Conservation (phyloP, 345 rosid species). For the Lenwebbia sp. region DNA sequence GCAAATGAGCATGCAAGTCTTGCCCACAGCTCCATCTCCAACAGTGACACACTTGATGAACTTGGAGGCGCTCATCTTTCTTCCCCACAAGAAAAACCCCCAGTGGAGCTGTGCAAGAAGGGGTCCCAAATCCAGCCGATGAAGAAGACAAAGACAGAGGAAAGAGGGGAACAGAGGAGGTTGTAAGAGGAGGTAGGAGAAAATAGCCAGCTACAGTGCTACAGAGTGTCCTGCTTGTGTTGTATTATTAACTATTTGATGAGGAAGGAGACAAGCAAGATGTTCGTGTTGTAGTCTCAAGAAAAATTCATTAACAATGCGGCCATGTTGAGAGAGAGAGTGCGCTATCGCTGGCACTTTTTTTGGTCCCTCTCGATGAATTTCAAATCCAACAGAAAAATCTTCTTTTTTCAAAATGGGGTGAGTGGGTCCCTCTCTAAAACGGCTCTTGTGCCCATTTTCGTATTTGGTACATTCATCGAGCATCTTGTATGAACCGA, state of each 20-base stretch:
- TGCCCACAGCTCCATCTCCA: conserved; percentile 99
- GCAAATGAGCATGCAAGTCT: conserved; percentile 98
- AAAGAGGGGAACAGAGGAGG: background rate
- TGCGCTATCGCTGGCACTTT: background rate
- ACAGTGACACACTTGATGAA: conserved; percentile 99
- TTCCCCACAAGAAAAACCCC: background rate
- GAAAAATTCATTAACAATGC: background rate
- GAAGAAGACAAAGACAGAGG: background rate
- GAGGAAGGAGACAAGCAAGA: background rate
- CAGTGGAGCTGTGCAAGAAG: background rate
- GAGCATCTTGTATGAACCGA: background rate
- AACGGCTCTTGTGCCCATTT: background rate
- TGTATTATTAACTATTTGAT: background rate
- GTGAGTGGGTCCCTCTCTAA: background rate
- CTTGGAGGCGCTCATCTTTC: conserved; percentile 84
- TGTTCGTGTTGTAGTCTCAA: background rate
- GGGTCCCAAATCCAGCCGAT: background rate
- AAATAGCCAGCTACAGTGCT: background rate
- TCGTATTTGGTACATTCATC: background rate
- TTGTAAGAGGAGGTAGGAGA: background rate
- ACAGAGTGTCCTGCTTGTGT: background rate
- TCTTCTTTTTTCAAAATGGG: background rate
- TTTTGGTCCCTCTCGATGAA: background rate
- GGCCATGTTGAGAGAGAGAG: background rate
- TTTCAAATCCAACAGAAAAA: background rate